Evolutionary conservation across 352 stramenopile genomes (phyloP).

Genomic region (Phytophthora uliginosa): DNA sequence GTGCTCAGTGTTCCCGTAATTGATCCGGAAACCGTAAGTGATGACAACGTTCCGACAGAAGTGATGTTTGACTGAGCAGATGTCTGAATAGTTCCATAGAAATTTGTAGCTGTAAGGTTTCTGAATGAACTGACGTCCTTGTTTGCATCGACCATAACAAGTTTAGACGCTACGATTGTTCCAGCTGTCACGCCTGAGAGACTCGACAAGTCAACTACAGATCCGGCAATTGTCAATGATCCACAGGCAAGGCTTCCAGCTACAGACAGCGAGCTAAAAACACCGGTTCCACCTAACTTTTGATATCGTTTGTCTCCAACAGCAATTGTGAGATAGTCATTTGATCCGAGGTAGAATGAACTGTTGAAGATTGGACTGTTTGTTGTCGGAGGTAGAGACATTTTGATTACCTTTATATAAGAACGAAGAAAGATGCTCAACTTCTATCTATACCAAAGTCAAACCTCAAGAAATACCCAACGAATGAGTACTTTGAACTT

Average conservation of each 20-base stretch:
- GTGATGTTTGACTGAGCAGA: no score
- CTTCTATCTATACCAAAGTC: constrained; percentile 22
- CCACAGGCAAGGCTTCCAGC: neutral
- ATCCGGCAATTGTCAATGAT: neutral
- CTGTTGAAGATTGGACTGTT: neutral
- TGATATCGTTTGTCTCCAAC: neutral
- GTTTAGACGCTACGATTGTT: constrained; percentile 16
- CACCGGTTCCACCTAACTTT: neutral
- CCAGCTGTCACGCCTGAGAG: neutral
- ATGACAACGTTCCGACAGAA: no score
- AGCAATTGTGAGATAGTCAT: neutral
- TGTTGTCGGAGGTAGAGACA: constrained; percentile 23
- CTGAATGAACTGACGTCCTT: no score
- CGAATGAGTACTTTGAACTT: constrained; percentile 27
- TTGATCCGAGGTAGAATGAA: neutral
- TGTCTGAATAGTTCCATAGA: no score
- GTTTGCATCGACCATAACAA: constrained; percentile 16
- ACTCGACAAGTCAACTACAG: no score
- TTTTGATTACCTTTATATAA: constrained; percentile 22
- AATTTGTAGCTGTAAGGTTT: no score
- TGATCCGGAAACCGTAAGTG: no score
- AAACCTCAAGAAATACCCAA: constrained; percentile 23
- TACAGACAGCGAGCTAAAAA: neutral
- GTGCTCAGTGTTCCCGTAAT: no score
- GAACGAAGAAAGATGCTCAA: constrained; percentile 23